Conservation (phyloP, 768 basidiomycete species). For the Gymnopilus dilepis region DNA sequence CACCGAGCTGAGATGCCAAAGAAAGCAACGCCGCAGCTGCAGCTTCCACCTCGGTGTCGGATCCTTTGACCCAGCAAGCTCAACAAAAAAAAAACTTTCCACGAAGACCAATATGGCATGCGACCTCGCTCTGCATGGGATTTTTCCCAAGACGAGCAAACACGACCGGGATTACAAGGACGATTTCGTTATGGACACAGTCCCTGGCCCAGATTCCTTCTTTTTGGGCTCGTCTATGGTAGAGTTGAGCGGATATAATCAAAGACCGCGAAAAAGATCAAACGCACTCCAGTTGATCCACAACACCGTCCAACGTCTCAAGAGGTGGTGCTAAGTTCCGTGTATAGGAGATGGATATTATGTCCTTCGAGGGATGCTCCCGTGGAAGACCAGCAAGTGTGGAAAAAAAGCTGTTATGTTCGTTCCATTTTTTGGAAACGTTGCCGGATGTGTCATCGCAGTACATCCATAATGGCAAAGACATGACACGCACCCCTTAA, state of each 20-base stretch:
- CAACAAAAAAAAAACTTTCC: background rate
- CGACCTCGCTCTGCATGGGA: conserved; percentile 51
- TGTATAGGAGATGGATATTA: conserved; percentile 46
- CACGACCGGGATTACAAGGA: conserved; percentile 34
- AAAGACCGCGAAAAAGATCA: background rate
- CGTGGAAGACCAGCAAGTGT: conserved; percentile 42
- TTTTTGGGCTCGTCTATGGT: conserved; percentile 28
- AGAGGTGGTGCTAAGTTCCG: conserved; percentile 47
- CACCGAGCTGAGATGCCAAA: background rate
- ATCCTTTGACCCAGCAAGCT: too few relatives aligned
- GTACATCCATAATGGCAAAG: conserved; percentile 44
- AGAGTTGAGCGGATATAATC: background rate
- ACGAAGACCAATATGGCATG: conserved; percentile 26
- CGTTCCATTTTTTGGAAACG: conserved; percentile 52
- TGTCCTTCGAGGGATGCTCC: conserved; percentile 27
- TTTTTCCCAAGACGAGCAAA: conserved; percentile 48
- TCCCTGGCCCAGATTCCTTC: conserved; percentile 48
- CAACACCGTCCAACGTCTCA: conserved; percentile 48
- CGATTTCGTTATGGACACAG: conserved; percentile 26
- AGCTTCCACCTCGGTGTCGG: too few relatives aligned
- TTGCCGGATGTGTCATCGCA: conserved; percentile 53
- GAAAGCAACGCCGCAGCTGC: too few relatives aligned
- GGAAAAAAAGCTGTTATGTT: conserved; percentile 46
- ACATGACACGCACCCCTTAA: conserved; percentile 34
- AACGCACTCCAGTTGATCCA: conserved; percentile 38